Base-by-base conservation (phyloP, 352 stramenopile genomes). In the Pythium insidiosum region DNA sequence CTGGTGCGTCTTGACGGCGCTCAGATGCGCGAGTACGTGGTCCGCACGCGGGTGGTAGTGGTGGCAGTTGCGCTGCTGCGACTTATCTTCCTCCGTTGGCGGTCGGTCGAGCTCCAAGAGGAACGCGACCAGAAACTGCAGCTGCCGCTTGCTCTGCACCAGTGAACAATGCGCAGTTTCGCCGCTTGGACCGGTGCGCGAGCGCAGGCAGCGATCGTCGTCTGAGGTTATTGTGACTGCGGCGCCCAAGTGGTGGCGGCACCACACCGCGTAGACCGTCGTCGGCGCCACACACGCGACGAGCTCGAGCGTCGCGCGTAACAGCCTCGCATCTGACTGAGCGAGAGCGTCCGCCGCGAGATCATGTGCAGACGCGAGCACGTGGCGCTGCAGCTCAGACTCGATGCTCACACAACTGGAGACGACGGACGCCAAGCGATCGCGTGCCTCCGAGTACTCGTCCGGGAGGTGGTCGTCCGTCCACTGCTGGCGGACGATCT, bases 61-160 rank as follows among this genome's bases (percentile, higher is more conserved):
- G n/a, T n/a, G n/a, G n/a, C n/a, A n/a, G n/a, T n/a, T n/a, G n/a
- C n/a, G n/a, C n/a, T n/a, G n/a, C n/a, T n/a, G n/a, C n/a, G n/a
- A n/a, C n/a, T n/a, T n/a, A n/a, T n/a, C n/a, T n/a, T n/a, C n/a
- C n/a, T n/a, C n/a, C n/a, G n/a, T n/a, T n/a, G 19, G 38, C 18
- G 34, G 45, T 4, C 58, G 61, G 29, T 71, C 61, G 29, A 61
- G 64, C 29, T 71, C 64, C 10, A 63, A 28, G 6, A 71, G 28
- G 46, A 68, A 74, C 35, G 58, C 52, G 41, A 56, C 67, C 3
- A 73, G 36, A 36, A 68, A 68, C 41, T 67, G 60, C 26, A 73
- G 40, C 1, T 73, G 59, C 2, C 60, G 61, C 41, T 73, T 67
- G 10, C 22, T 65, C n/a, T n/a, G n/a, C n/a, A n/a, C n/a, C n/a